phyloP scores from a whole-genome alignment of 108 stramenopile genomes.

The Epithemia pelagica region DNA sequence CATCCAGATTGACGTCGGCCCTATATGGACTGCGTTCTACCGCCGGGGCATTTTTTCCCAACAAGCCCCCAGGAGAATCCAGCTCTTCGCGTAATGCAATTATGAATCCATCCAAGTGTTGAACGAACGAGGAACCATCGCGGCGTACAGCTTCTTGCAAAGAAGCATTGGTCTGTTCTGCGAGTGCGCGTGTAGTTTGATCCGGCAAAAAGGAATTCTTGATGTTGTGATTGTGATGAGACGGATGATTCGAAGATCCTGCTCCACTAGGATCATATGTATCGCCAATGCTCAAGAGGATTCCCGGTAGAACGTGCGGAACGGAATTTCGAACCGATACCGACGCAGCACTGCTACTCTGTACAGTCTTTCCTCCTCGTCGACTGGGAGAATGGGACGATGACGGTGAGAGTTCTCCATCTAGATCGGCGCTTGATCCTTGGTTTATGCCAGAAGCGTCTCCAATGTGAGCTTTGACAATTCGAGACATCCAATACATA shows the following conservation, averaged over 20 bases:
- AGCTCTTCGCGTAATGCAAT: constrained; percentile 77
- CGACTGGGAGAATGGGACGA: not conserved
- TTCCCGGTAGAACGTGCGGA: constrained; percentile 78
- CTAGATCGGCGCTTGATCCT: not conserved
- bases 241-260: constrained; percentile 42
- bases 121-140: constrained; percentile 70
- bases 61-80: constrained; percentile 76
- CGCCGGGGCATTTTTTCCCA: constrained; percentile 64
- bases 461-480: constrained; percentile 76
- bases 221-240: constrained; percentile 15
- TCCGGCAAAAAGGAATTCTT: constrained; percentile 77
- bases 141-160: constrained; percentile 70
- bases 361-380: not conserved
- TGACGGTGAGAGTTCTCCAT: not conserved
- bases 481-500: constrained; percentile 86
- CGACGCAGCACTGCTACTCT: constrained; percentile 43
- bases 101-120: constrained; percentile 80
- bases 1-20: constrained; percentile 79
- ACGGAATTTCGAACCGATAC: constrained; percentile 75
- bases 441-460: not conserved
- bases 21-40: constrained; percentile 74
- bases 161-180: constrained; percentile 72
- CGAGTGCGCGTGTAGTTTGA: constrained; percentile 75
- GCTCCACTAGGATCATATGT: constrained; percentile 37
- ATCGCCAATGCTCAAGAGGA: constrained; percentile 40